Evolutionary conservation across 202 grass and related monocot genomes (phyloP), one percentile per base, ranked within the genome.

Genomic region (Panicum virgatum): DNA sequence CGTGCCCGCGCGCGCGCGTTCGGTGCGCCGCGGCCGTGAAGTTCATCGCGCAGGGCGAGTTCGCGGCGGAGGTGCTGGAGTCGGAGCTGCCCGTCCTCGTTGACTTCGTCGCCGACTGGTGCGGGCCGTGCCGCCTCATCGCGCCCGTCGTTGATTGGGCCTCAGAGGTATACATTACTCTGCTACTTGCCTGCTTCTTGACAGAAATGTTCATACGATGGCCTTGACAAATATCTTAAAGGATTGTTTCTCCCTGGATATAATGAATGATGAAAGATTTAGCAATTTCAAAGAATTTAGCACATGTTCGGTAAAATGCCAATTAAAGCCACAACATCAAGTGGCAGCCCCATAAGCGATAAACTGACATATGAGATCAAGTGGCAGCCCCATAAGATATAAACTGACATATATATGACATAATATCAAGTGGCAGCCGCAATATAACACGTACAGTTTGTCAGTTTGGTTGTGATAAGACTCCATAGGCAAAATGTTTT

Each of bases 81-180:
- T 96, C 96, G 26, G 91, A 96, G 32, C 57, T 96, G 3, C 96
- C 92, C 15, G 96, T 99, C 67, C 92, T 99, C 54, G 96, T 99
- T 16, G 96, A 99, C 62, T 99, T 99, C 86, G 89, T 99, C 51
- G 96, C 96, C 9, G 91, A 93, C 9, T 96, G 96, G 96, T 99
- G 96, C 79, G 96, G 96, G 19, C 96, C 96, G 50, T 99, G 96
- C 91, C 92, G 92, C 60, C 80, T 96, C 83, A 91, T 99, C 73
- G 84, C 92, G 15, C 89, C 96, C n/a, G 73, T 85, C 77, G 83
- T 99, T 25, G 96, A 99, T 79, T 99, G 91, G 96, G 96, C 93
- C 37, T 90, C 91, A 52, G 76, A 90, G 88, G 96, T 80, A 61
- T 29, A 22, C 4, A 37, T 19, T 56, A 2, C 48, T 90, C 12